A percentile compares a stretch with the other conserved stretches of the same genome.
Evolutionary conservation across 148 eudicot genomes (phyloP).

Genomic region (Cornus suecica): DNA sequence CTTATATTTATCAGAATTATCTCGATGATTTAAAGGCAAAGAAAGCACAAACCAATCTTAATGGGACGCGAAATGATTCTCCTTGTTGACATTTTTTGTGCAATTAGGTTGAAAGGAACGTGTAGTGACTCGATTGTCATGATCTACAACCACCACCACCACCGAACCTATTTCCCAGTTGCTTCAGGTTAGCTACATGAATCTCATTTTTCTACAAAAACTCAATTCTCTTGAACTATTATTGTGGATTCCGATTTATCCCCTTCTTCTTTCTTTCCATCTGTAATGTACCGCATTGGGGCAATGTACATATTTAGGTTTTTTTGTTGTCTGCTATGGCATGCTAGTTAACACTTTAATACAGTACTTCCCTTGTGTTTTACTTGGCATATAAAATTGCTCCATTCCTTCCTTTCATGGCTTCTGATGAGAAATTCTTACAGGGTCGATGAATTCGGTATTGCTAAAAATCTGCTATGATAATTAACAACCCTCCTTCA

Average conservation of each 20-base stretch:
- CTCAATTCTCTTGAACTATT: background rate
- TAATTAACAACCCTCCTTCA: too few species aligned
- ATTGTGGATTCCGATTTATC: background rate
- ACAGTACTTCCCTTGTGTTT: background rate
- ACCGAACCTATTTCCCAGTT: too few species aligned
- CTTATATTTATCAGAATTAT: constrained; percentile 84
- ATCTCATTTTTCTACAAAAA: too few species aligned
- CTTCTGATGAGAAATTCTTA: background rate
- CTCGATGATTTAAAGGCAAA: constrained; percentile 51
- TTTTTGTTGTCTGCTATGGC: background rate
- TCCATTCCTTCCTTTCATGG: background rate
- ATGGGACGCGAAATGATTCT: constrained; percentile 5
- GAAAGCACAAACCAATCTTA: constrained; percentile 20
- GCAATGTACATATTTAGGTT: background rate
- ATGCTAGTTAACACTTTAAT: background rate
- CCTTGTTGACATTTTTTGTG: constrained; percentile 16
- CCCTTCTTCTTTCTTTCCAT: too few species aligned
- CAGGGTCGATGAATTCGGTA: too few species aligned
- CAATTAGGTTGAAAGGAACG: background rate
- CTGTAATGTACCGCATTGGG: background rate
- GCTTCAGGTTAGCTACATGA: too few species aligned
- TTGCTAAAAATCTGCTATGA: too few species aligned
- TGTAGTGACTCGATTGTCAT: background rate
- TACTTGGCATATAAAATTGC: background rate
- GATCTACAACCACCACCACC: too few species aligned